Evolutionary conservation across 2,329 filamentous ascomycete species (phyloP).

Genomic region (Trichoderma koningii): DNA sequence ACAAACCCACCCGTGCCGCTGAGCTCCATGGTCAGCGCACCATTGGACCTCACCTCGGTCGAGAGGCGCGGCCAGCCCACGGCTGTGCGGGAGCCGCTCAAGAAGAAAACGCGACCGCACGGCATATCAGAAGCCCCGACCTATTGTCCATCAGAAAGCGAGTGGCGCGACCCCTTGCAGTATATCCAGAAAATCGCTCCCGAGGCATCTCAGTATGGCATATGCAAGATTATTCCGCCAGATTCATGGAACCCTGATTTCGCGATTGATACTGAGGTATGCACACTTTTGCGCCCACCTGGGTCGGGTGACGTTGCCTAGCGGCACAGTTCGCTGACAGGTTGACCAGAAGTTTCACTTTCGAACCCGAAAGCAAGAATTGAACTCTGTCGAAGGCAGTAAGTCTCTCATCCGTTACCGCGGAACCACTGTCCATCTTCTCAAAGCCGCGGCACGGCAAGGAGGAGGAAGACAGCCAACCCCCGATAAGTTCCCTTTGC

Average conservation of each 20-base stretch:
- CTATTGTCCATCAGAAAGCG: constrained; percentile 85
- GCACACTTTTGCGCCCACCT: constrained; percentile 25
- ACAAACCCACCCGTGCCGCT: constrained; percentile 54
- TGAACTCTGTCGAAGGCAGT: constrained; percentile 99
- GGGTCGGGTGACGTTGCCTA: constrained; percentile 2
- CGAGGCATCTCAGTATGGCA: constrained; percentile 83
- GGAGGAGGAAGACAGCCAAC: neutral
- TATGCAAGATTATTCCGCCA: constrained; percentile 94
- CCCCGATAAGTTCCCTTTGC: constrained; percentile 24
- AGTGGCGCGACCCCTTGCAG: constrained; percentile 91
- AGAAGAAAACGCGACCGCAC: constrained; percentile 77
- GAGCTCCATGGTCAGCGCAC: constrained; percentile 58
- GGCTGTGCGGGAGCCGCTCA: constrained; percentile 72
- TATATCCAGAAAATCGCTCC: constrained; percentile 91
- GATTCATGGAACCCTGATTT: constrained; percentile 93
- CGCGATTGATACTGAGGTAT: constrained; percentile 92
- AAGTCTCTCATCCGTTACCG: constrained; percentile 43
- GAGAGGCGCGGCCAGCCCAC: constrained; percentile 85
- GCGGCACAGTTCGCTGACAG: constrained; percentile 29
- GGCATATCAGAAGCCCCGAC: constrained; percentile 87
- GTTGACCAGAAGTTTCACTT: constrained; percentile 86
- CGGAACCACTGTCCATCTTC: constrained; percentile 5
- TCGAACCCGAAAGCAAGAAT: constrained; percentile 89
- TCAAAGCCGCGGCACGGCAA: neutral
- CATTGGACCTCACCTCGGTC: constrained; percentile 84